phyloP scores from a whole-genome alignment of 1,139 yeast genomes.

The Diutina mesorugosa region DNA sequence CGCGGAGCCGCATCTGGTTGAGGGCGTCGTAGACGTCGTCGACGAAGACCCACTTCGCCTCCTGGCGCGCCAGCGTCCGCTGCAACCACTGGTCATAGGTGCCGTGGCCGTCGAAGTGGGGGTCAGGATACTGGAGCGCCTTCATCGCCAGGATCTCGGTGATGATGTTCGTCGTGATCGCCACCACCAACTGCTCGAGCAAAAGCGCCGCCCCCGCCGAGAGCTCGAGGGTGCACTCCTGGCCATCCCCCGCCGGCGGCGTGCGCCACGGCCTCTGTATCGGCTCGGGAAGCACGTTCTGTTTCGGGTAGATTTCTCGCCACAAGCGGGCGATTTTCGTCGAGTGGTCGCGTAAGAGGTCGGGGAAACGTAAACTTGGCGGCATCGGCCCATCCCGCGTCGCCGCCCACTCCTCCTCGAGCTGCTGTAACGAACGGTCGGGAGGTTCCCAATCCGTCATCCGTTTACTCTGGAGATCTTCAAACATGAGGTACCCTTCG shows the following conservation, averaged over 20 bases:
- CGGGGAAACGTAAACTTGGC: too few species aligned
- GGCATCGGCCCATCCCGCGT: too few species aligned
- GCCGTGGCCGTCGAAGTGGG: background rate
- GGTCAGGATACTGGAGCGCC: background rate
- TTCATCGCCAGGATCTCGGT: background rate
- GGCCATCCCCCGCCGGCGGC: too few species aligned
- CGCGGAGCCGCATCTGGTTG: background rate
- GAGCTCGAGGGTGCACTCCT: too few species aligned
- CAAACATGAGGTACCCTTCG: background rate
- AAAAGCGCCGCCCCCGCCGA: background rate
- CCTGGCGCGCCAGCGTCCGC: background rate
- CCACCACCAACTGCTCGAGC: background rate
- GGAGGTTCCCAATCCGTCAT: background rate
- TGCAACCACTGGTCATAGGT: too few species aligned
- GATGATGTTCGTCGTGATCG: background rate
- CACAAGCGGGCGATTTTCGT: too few species aligned
- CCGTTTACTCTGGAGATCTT: background rate
- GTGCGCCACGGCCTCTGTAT: too few species aligned
- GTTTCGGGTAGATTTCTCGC: too few species aligned
- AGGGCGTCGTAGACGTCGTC: background rate
- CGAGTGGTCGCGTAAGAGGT: too few species aligned
- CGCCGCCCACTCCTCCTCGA: too few species aligned
- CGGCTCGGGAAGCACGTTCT: too few species aligned
- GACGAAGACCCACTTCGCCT: background rate
- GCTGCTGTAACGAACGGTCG: background rate